phyloP scores from a whole-genome alignment of 176 grass and related monocot genomes.

The Puccinellia tenuiflora region DNA sequence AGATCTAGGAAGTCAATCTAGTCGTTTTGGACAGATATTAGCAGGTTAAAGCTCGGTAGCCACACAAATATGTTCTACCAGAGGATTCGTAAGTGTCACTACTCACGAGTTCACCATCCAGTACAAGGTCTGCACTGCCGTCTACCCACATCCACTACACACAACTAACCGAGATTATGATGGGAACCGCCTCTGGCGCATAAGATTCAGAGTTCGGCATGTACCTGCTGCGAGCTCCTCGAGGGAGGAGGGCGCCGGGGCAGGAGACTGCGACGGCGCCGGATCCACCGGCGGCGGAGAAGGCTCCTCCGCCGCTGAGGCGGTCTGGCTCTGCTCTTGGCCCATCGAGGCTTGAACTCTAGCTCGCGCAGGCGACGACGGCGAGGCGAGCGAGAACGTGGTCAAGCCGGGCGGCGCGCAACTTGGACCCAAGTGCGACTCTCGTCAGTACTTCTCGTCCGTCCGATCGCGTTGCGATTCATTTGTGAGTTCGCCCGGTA shows the following conservation, averaged over 20 bases:
- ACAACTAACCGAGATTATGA: background rate
- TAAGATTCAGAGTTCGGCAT: background rate
- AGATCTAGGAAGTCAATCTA: background rate
- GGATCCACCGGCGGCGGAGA: conserved; percentile 2
- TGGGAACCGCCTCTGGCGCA: background rate
- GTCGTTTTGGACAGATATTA: background rate
- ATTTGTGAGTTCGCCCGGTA: background rate
- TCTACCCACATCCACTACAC: too few relatives aligned
- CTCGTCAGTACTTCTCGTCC: background rate
- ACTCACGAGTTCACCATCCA: background rate
- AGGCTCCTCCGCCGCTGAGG: background rate
- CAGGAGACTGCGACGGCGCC: conserved; percentile 19
- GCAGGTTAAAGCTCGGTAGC: background rate
- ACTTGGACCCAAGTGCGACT: conserved; percentile 10
- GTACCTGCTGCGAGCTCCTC: conserved; percentile 54
- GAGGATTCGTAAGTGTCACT: background rate
- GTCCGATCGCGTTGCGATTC: conserved; percentile 1
- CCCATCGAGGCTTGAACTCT: conserved; percentile 25
- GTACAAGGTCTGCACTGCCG: background rate
- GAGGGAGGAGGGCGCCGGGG: conserved; percentile 25
- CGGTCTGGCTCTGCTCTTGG: conserved; percentile 21
- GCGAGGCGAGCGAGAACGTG: background rate
- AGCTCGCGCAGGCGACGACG: background rate
- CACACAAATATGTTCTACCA: background rate
- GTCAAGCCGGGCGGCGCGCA: conserved; percentile 12